phyloP scores from a whole-genome alignment of 2,329 filamentous ascomycete genomes.

The Bipolaris zeicola region DNA sequence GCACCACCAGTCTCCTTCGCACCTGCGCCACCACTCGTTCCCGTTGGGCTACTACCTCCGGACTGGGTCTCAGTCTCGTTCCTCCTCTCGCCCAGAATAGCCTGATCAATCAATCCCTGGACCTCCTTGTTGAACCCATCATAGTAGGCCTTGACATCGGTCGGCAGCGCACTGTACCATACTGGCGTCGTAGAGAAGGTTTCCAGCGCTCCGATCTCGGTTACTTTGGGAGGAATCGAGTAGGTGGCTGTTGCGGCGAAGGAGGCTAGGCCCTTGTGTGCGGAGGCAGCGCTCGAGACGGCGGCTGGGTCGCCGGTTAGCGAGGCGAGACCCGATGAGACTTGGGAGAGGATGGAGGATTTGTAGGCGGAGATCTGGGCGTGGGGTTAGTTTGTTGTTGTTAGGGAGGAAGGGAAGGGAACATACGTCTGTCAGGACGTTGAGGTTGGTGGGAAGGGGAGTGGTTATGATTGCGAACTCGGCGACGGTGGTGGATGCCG shows the following conservation, averaged over 20 bases:
- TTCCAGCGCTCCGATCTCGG: constrained; percentile 16
- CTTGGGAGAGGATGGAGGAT: constrained; percentile 19
- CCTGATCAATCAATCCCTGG: constrained; percentile 25
- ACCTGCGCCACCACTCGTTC: neutral
- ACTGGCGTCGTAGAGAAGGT: constrained; percentile 24
- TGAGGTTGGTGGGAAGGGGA: constrained; percentile 21
- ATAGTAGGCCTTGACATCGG: constrained; percentile 32
- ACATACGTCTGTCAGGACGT: constrained; percentile 25
- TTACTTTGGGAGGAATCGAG: constrained; percentile 24
- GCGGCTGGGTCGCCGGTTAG: constrained; percentile 21
- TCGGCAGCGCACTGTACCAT: constrained; percentile 34
- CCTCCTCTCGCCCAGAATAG: constrained; percentile 12
- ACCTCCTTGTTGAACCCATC: constrained; percentile 25
- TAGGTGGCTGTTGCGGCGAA: constrained; percentile 30
- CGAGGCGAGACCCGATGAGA: constrained; percentile 19
- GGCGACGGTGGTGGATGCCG: constrained; percentile 25
- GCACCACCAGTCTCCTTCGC: constrained; percentile 11
- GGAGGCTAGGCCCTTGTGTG: constrained; percentile 24
- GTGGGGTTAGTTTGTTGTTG: neutral
- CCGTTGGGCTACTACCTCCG: too few species aligned
- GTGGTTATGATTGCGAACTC: constrained; percentile 31
- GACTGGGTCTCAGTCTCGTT: neutral
- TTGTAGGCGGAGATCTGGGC: constrained; percentile 20
- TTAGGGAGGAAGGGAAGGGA: neutral
- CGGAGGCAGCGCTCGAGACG: constrained; percentile 15